These are phyloP conservation scores for Floccularia luteovirens DNA, from an alignment of 768 basidiomycete genomes.

Conservation along the genomic window DNA sequence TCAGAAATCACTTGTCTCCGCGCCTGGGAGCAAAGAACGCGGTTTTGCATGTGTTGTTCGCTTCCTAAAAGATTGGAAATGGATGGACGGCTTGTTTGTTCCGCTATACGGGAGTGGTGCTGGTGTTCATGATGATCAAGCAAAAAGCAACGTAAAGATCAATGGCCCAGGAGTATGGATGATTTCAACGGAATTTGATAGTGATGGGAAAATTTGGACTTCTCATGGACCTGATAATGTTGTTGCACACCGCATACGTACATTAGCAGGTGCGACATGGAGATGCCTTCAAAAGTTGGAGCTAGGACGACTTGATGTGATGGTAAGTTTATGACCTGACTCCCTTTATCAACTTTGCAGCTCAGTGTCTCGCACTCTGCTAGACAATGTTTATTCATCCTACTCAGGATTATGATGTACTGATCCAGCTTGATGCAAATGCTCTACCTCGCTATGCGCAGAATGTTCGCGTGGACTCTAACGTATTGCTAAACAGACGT, in stretches of 20 bases:
- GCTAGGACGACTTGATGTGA: conserved; percentile 42
- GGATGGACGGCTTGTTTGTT: conserved; percentile 68
- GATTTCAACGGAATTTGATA: conserved; percentile 73
- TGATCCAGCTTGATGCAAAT: conserved; percentile 64
- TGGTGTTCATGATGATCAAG: conserved; percentile 20
- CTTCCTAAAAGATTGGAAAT: conserved; percentile 78
- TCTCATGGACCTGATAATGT: conserved; percentile 54
- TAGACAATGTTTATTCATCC: conserved; percentile 87
- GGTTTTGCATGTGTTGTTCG: conserved; percentile 72
- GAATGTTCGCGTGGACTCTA: conserved; percentile 46
- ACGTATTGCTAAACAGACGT: conserved; percentile 32
- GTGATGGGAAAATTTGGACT: conserved; percentile 74
- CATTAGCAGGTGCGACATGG: conserved; percentile 73
- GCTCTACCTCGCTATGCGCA: conserved; percentile 71
- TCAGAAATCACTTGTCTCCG: conserved; percentile 27
- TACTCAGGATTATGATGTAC: conserved; percentile 75
- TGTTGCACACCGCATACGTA: conserved; percentile 64
- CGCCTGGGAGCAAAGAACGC: conserved; percentile 71
- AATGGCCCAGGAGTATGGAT: conserved; percentile 54
- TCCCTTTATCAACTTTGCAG: not conserved
- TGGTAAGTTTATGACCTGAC: conserved; percentile 33
- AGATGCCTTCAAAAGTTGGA: conserved; percentile 47
- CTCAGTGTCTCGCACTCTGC: conserved; percentile 1
- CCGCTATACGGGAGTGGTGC: conserved; percentile 48
- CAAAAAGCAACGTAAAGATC: conserved; percentile 12